Base-by-base conservation (phyloP, 176 grass and related monocot species). In the Oryza brachyantha region DNA sequence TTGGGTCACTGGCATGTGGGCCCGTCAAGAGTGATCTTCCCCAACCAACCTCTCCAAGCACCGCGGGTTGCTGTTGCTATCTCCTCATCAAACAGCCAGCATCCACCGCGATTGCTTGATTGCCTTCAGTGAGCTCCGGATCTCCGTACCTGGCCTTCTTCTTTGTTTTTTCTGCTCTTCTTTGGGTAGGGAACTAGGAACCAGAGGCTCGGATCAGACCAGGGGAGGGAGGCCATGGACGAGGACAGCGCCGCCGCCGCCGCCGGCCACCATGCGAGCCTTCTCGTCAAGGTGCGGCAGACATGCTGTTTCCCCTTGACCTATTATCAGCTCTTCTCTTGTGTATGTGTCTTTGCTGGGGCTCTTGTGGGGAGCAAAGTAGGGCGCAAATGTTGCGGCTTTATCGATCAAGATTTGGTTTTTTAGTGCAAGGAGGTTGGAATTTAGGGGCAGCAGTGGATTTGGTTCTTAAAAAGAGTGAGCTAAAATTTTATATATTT, bases 141-240 rank as follows among this genome's bases (percentile, higher is more conserved):
- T 52, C 48, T 52, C 13, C 7, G 17, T 4, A 19, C 17, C 46
- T 52, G 5, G 17, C 17, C 48, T 21, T 21, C 48, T 21, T 52
- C 1, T n/a, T n/a, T n/a, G n/a, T n/a, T n/a, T n/a, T n/a, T n/a
- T n/a, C n/a, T n/a, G n/a, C n/a, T n/a, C 19, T 52, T 36, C 35
- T 4, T 36, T 36, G 35, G 0, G 35, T 36, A 36, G 48, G 19
- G 19, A 32, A 32, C 31, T 52, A n/a, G 7, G 16, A n/a, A 52
- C 48, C 4, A 41, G 48, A 38, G 31, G 29, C n/a, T 26, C 58
- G 29, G n/a, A 11, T 63, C n/a, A 52, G 76, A 55, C 28, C 79
- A 22, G 45, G 22, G 14, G 62, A 45, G 39, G 27, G 29, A 72
- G 57, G 32, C 52, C 83, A 89, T 86, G 87, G 87, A 89, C 52